phyloP scores from a whole-genome alignment of 1,284 basidiomycete species.

The Rugiboletus extremiorientalis region DNA sequence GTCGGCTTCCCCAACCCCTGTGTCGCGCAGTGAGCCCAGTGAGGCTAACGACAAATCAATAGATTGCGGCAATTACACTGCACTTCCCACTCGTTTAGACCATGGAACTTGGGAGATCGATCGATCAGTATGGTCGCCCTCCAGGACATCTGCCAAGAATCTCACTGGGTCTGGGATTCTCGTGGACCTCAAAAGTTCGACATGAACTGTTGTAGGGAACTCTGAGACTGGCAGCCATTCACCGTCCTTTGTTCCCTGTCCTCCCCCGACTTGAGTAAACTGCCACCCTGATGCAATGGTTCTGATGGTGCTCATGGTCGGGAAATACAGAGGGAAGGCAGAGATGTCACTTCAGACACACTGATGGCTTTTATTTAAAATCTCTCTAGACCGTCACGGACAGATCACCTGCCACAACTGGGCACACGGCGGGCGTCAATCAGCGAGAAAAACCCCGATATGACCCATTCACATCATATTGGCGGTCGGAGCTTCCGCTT shows the following conservation, averaged over 20 bases:
- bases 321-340: neutral
- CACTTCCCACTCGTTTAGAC: conserved; percentile 82
- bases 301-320: conserved; percentile 29
- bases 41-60: conserved; percentile 12
- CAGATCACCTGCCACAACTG: conserved; percentile 2
- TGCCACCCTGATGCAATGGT: conserved; percentile 49
- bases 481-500: neutral
- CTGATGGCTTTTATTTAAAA: conserved; percentile 3
- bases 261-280: conserved; percentile 68
- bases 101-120: conserved; percentile 58
- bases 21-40: conserved; percentile 1
- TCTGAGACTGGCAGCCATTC: conserved; percentile 64
- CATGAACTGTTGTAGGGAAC: conserved; percentile 84
- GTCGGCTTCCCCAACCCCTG: conserved; percentile 84
- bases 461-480: too few species aligned
- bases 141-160: conserved; percentile 11
- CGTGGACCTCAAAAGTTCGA: conserved; percentile 70
- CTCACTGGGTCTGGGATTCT: conserved; percentile 81
- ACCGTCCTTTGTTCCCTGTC: conserved; percentile 53
- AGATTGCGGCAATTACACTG: conserved; percentile 57
- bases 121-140: conserved; percentile 1
- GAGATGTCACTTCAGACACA: neutral
- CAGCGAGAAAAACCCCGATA: too few species aligned
- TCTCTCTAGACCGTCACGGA: neutral
- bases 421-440: neutral